Evolutionary conservation across 495 filamentous ascomycete genomes (phyloP).

Genomic region (Parathielavia hyrcaniae): DNA sequence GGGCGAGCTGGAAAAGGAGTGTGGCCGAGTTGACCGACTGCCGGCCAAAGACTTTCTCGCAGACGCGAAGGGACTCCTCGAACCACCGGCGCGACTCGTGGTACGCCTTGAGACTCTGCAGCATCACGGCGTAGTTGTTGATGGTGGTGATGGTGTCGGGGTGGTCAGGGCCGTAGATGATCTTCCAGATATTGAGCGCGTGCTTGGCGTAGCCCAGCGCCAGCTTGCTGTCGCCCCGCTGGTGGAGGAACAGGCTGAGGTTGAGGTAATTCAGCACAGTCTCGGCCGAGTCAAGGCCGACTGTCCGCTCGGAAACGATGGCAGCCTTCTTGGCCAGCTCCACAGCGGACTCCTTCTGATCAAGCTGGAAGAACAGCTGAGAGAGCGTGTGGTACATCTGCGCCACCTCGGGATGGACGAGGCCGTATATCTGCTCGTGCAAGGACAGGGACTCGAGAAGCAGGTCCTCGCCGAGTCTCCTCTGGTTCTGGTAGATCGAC

Average conservation of each 20-base stretch:
- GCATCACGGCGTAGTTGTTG: conserved; percentile 98
- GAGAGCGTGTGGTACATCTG: conserved; percentile 91
- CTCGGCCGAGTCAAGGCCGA: conserved; percentile 89
- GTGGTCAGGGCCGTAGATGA: conserved; percentile 88
- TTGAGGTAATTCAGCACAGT: conserved; percentile 94
- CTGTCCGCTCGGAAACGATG: conserved; percentile 88
- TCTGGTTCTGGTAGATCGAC: conserved; percentile 88
- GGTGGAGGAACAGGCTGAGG: conserved; percentile 90
- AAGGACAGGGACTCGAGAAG: conserved; percentile 90
- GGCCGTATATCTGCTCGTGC: conserved; percentile 98
- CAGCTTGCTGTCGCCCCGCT: conserved; percentile 74
- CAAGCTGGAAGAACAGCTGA: conserved; percentile 89
- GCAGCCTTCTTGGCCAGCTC: conserved; percentile 95
- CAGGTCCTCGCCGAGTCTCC: conserved; percentile 92
- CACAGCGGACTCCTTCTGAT: conserved; percentile 90
- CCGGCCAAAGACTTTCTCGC: conserved; percentile 80
- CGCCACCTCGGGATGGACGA: conserved; percentile 93
- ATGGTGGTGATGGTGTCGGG: conserved; percentile 97
- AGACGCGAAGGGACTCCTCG: conserved; percentile 79
- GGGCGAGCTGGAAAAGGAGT: conserved; percentile 91
- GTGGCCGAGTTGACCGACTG: conserved; percentile 90
- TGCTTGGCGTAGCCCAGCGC: conserved; percentile 84
- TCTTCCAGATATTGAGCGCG: conserved; percentile 91
- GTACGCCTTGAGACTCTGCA: conserved; percentile 87
- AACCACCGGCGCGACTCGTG: conserved; percentile 93